A percentile compares a stretch with the other conserved stretches of the same genome.
Conservation (phyloP, 2,329 filamentous ascomycete species). For the Aschersonia sp. region DNA sequence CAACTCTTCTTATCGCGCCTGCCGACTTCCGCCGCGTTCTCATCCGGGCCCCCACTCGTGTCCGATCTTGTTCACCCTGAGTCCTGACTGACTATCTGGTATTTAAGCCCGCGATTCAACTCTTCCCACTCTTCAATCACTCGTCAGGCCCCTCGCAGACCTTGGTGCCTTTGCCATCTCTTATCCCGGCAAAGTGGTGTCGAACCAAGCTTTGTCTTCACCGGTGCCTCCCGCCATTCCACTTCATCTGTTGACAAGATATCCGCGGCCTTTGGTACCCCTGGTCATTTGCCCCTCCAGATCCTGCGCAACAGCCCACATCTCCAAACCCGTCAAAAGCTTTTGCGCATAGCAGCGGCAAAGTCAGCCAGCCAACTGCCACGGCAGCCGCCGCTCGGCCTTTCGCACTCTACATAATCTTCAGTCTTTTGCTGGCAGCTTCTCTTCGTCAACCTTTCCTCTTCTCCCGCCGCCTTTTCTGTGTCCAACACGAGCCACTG, state of each 20-base stretch:
- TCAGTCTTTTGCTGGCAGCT: no score
- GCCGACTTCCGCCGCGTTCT: neutral
- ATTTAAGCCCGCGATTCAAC: no score
- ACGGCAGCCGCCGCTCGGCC: no score
- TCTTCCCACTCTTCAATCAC: no score
- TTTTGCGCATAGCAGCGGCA: neutral
- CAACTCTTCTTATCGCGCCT: neutral
- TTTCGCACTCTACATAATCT: no score
- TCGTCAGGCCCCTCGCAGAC: neutral
- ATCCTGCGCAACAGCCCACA: constrained; percentile 2
- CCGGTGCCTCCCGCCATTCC: neutral
- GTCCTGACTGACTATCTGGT: no score
- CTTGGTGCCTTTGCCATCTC: neutral
- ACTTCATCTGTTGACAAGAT: neutral
- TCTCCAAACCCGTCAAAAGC: neutral
- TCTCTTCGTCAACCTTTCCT: no score
- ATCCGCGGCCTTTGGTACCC: neutral
- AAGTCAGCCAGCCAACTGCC: neutral
- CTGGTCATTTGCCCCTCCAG: constrained; percentile 1
- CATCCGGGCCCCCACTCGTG: neutral
- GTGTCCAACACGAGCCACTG: no score
- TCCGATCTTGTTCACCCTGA: no score
- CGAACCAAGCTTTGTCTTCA: neutral
- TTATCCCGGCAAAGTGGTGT: neutral
- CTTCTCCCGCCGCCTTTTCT: no score